A percentile compares a stretch with the other conserved stretches of the same genome.
phyloP scores from a whole-genome alignment of 2,329 filamentous ascomycete species.

The Trichoderma endophyticum region DNA sequence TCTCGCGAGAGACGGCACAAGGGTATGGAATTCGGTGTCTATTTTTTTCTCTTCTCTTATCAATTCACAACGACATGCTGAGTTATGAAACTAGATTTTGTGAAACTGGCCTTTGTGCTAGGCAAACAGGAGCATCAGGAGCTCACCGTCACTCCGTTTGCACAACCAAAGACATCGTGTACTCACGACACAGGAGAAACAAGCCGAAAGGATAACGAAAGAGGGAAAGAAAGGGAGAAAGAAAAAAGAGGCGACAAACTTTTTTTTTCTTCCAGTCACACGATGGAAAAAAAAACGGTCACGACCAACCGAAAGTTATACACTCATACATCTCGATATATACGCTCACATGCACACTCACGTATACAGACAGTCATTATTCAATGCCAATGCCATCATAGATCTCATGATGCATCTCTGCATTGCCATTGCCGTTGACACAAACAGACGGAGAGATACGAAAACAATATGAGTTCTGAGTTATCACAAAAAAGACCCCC shows the following conservation, averaged over 20 bases:
- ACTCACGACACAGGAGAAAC: background rate
- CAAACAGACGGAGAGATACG: background rate
- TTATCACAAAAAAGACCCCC: background rate
- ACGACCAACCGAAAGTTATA: background rate
- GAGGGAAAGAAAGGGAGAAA: background rate
- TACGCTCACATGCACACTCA: background rate
- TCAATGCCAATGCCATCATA: background rate
- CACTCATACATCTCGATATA: background rate
- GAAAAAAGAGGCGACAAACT: background rate
- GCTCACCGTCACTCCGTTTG: background rate
- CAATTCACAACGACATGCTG: background rate
- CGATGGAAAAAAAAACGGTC: background rate
- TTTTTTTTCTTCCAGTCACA: background rate
- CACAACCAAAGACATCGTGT: background rate
- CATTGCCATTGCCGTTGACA: background rate
- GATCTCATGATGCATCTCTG: background rate
- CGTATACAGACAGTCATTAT: background rate
- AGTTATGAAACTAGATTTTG: background rate
- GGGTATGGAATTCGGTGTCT: background rate
- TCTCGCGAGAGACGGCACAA: background rate
- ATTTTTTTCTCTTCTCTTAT: background rate
- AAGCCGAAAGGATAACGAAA: no score
- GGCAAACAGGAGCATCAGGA: background rate
- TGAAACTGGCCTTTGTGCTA: background rate
- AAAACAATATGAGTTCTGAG: conserved; percentile 4